phyloP scores from a whole-genome alignment of 768 basidiomycete species.

The Tulasnella sp. region DNA sequence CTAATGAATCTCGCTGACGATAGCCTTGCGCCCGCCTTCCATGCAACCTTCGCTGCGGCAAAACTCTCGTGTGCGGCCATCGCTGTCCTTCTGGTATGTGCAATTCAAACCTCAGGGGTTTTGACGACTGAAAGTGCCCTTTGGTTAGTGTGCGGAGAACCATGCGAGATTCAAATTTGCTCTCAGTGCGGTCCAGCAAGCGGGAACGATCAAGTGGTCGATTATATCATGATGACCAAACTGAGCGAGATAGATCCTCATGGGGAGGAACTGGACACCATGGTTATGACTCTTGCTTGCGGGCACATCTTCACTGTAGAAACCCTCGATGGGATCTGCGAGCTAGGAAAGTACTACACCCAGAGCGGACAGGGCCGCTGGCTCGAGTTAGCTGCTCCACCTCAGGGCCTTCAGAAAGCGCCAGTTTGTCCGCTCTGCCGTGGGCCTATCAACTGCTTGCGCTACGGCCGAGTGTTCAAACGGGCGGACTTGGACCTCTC shows the following conservation, averaged over 20 bases:
- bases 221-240: constrained; percentile 42
- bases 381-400: constrained; percentile 35
- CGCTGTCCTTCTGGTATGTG: constrained; percentile 4
- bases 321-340: constrained; percentile 53
- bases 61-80: not conserved
- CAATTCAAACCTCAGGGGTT: not conserved
- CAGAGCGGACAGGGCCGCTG: constrained; percentile 32
- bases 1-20: too few relatives aligned
- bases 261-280: constrained; percentile 33
- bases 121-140: constrained; percentile 14
- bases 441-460: constrained; percentile 40
- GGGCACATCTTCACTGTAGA: constrained; percentile 59
- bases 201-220: constrained; percentile 38
- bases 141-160: constrained; percentile 68
- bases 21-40: not conserved
- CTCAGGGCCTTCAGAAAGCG: constrained; percentile 30
- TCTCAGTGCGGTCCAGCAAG: constrained; percentile 36
- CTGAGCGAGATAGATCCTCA: constrained; percentile 33
- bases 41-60: not conserved
- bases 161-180: constrained; percentile 46
- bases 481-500: constrained; percentile 51
- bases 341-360: constrained; percentile 41
- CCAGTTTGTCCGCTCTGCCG: constrained; percentile 57
- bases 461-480: constrained; percentile 53
- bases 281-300: constrained; percentile 50